Percentiles rank a stretch among this genome's conserved stretches.
phyloP scores from a whole-genome alignment of 805 yeast species.

The Kodamaea kaohsiungensis region DNA sequence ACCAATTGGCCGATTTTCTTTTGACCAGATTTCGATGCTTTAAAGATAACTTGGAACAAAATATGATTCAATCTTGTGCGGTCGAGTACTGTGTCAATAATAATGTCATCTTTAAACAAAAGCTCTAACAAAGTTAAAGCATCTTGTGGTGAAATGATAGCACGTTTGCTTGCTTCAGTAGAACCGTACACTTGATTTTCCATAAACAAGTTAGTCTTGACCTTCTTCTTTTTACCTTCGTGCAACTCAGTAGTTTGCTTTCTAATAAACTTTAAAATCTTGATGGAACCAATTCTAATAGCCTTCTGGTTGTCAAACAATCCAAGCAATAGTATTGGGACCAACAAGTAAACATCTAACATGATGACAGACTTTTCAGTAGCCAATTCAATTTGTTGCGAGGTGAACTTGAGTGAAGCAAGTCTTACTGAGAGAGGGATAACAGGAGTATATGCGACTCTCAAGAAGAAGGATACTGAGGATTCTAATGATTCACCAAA shows the following conservation, averaged over 20 bases:
- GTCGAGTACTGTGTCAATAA: conserved; percentile 34
- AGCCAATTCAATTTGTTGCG: conserved; percentile 32
- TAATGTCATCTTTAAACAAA: conserved; percentile 20
- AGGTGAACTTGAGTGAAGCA: conserved; percentile 46
- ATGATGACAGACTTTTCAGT: conserved; percentile 23
- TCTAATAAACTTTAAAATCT: conserved; percentile 21
- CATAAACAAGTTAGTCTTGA: conserved; percentile 43
- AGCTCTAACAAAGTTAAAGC: conserved; percentile 41
- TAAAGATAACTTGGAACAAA: conserved; percentile 38
- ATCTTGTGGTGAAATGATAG: conserved; percentile 67
- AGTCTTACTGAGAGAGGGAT: conserved; percentile 61
- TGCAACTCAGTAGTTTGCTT: conserved; percentile 40
- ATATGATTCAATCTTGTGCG: conserved; percentile 23
- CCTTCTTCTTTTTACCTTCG: conserved; percentile 30
- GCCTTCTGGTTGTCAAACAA: conserved; percentile 50
- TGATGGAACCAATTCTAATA: conserved; percentile 43
- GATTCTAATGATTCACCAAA: conserved; percentile 28
- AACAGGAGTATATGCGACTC: conserved; percentile 57
- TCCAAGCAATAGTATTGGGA: conserved; percentile 60
- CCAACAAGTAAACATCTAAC: conserved; percentile 48
- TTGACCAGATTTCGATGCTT: conserved; percentile 35
- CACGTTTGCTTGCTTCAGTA: conserved; percentile 43
- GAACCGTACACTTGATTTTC: conserved; percentile 60
- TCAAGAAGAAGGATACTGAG: conserved; percentile 56
- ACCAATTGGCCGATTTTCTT: conserved; percentile 59